Base-by-base conservation (phyloP, 208 protist genomes). In the Ichthyophonus hoferi region DNA sequence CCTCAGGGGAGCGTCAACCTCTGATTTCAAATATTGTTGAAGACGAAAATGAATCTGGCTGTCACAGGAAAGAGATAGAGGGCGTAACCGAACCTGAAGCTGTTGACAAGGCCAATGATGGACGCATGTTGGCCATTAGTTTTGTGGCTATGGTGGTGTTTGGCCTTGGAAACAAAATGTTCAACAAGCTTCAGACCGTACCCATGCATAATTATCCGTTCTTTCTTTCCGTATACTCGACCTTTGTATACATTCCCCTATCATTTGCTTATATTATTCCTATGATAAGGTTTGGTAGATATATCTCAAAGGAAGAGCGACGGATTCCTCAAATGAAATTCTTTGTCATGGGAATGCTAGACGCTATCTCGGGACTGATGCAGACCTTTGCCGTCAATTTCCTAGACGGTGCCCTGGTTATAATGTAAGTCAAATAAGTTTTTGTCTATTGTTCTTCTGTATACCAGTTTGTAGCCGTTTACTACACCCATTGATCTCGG, bases 161-260 rank as follows among this genome's bases (percentile, higher is more conserved):
- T 41, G 83, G 83, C 0, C 37, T 87, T n/a, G 83, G 83, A 77
- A 87, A 87, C 43, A 87, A 87, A 40, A 40, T 87, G 2, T 87
- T 87, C 42, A 87, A 87, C 42, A 87, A 87, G 40, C 50, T 87
- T 31, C 34, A 87, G 41, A 87, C 83, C 7, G 41, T 87, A 38
- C 83, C 83, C 31, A 87, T 87, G 83, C 83, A 87, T 35, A 87
- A 87, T 40, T 87, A 87, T 39, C 83, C 83, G 3, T 87, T 87
- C 42, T 87, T 87, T 42, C 33, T 87, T 42, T 87, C 83, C 2
- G 24, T 87, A 17, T 87, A 87, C 35, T 50, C 83, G 7, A 40
- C 33, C 7, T 87, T 87, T 33, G 34, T 87, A 77, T 87, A 87
- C 42, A n/a, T 87, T 40, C 83, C 83, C 12, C 1, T 77, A n/a